Evolutionary conservation across 192 early-diverging fungal genomes (phyloP), one percentile per base, ranked within the genome.

Genomic region (Podila epicladia): DNA sequence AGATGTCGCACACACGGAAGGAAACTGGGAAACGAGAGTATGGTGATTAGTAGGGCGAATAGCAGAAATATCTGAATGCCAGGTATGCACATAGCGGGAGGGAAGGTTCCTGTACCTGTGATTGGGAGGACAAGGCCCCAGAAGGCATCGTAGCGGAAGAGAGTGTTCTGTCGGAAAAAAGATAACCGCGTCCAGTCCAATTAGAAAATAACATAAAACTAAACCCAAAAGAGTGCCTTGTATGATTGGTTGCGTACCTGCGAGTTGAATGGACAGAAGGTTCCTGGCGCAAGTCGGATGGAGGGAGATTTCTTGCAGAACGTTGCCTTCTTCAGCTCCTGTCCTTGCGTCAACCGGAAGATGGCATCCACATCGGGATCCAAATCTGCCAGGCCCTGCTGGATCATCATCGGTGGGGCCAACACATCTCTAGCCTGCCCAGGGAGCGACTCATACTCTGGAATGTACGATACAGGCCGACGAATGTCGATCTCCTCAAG

Each of bases 291-390:
- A 0, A 58, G 58, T 26, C 58, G 58, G 24, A 58, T 58, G 28
- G 58, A 58, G 17, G 58, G 58, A 3, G 58, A 58, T 26, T 58
- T 58, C 58, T 58, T 58, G 58, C 58, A 58, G 28, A 58, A 58
- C 58, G 29, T 58, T 19, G 58, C 58, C 17, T 58, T 20, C 58
- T 58, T 58, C 58, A 58, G 24, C 9, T 58, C 58, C 24, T 58
- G 58, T 19, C 17, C 24, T 26, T 58, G 58, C 17, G 58, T 58
- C 58, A 58, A 58, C n/a, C 58, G 17, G 24, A 58, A 58, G 24
- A 58, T 58, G 24, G 58, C 58, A 58, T 58, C 58, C n/a, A 58
- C 58, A 58, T 58, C 58, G 17, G 58, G 58, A 26, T 58, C 58
- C 58, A 58, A 26, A 7, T 58, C 58, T 12, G 58, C 58, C 11